Evolutionary conservation across 176 grass and related monocot genomes (phyloP), one percentile per base, ranked within the genome.

Genomic region (Alopecurus myosuroides): DNA sequence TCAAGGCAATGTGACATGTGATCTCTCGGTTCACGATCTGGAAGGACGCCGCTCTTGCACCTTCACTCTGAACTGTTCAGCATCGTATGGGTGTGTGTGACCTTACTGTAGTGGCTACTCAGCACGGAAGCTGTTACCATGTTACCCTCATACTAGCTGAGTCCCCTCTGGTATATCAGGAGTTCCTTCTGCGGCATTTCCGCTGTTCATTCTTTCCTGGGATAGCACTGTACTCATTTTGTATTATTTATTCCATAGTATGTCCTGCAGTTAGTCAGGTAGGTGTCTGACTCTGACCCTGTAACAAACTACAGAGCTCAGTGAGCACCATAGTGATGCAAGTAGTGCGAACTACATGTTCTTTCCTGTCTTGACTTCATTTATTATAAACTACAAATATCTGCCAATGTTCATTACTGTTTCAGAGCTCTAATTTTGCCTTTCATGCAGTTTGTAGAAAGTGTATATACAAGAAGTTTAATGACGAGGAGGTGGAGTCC

Each of bases 401-500:
- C 2, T 25, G 72, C 46, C 55, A 29, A 4, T 68, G 48, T 39
- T 60, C 23, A 23, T 48, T 48, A 33, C n/a, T n/a, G n/a, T 52
- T 80, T 30, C 31, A 36, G 20, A 70, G 18, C 26, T 84, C 4
- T 84, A 53, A 86, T 42, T 45, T 66, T 78, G 28, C 33, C 44
- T 51, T 37, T 79, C 36, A 49, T 72, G 33, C 92, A 97, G 94
- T 97, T 90, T 97, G 94, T 85, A 93, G 89, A 42, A 94, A 92
- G 73, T 97, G 94, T 70, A 97, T 97, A 89, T 88, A 86, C 67
- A 83, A 88, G 52, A 97, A 94, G 83, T 93, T 97, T 13, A 78
- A 88, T 58, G 89, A 92, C 4, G 94, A 97, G 83, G 93, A 95
- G 72, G 48, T 84, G 40, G 94, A 97, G 51, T 91, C 50, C 81